Evolutionary conservation across 768 basidiomycete genomes (phyloP).

Genomic region (Asterophora parasitica): DNA sequence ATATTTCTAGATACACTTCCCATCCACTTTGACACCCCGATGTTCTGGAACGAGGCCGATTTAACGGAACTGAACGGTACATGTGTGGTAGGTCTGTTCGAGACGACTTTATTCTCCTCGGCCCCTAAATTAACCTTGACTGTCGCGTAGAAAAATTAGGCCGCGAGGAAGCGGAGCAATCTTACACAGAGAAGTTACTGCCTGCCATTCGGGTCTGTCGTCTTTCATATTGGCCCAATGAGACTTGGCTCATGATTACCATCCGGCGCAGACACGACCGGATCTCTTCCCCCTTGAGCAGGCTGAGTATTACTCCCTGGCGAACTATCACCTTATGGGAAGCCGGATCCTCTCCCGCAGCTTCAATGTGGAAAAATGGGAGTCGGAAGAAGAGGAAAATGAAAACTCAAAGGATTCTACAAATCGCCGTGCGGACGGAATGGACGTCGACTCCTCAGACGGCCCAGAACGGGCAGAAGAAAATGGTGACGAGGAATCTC

Average conservation of each 20-base stretch:
- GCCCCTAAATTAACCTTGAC: slow-evolving; percentile 4
- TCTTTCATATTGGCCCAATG: slow-evolving; percentile 1
- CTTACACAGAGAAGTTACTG: slow-evolving; percentile 60
- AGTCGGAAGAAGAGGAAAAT: slow-evolving; percentile 31
- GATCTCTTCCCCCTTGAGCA: slow-evolving; percentile 63
- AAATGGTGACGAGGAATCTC: slow-evolving; percentile 14
- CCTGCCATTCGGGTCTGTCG: slow-evolving; percentile 64
- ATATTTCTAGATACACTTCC: slow-evolving; percentile 57
- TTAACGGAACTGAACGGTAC: slow-evolving; percentile 75
- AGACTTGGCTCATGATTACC: neutral
- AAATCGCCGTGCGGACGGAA: slow-evolving; percentile 32
- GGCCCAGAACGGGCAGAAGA: slow-evolving; percentile 16
- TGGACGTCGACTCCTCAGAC: slow-evolving; percentile 36
- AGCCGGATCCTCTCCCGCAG: slow-evolving; percentile 90
- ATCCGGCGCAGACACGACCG: slow-evolving; percentile 46
- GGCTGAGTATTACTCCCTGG: slow-evolving; percentile 55
- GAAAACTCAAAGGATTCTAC: slow-evolving; percentile 20
- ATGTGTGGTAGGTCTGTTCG: slow-evolving; percentile 72
- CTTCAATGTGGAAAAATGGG: slow-evolving; percentile 73
- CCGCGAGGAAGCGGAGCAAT: slow-evolving; percentile 71
- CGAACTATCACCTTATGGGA: slow-evolving; percentile 83
- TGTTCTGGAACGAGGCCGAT: slow-evolving; percentile 87
- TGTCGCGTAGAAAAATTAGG: slow-evolving; percentile 73
- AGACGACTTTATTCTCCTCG: neutral
- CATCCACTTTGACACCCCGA: slow-evolving; percentile 74